Evolutionary conservation across 768 basidiomycete species (phyloP).

Genomic region (Galerina sulciceps): DNA sequence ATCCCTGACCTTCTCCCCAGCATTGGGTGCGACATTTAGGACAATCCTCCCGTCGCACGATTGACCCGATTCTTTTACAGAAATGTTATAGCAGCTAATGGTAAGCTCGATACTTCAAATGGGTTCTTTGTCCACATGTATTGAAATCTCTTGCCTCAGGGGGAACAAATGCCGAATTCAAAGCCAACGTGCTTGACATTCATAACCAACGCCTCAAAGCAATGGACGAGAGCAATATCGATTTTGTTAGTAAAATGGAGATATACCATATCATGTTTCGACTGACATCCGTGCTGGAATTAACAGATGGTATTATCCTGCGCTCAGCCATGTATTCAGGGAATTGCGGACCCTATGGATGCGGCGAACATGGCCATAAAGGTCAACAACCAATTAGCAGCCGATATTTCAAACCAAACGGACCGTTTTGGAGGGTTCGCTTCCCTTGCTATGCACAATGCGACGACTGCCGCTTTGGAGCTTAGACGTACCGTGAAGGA

Average conservation of each 20-base stretch:
- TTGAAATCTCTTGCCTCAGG: constrained; percentile 18
- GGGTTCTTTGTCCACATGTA: too few species aligned
- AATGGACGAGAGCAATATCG: constrained; percentile 42
- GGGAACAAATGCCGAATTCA: constrained; percentile 32
- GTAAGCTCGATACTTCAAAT: background rate
- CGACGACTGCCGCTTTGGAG: constrained; percentile 42
- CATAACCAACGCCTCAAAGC: constrained; percentile 37
- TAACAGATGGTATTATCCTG: constrained; percentile 45
- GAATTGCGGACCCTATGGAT: constrained; percentile 34
- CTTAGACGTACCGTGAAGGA: constrained; percentile 42
- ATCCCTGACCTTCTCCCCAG: constrained; percentile 33
- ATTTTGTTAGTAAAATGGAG: constrained; percentile 31
- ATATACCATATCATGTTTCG: background rate
- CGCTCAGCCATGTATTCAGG: constrained; percentile 41
- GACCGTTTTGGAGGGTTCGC: constrained; percentile 46
- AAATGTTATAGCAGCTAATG: constrained; percentile 7
- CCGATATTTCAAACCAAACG: constrained; percentile 41
- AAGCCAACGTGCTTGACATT: constrained; percentile 40
- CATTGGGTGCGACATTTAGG: constrained; percentile 22
- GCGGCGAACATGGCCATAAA: constrained; percentile 37
- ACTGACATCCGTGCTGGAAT: background rate
- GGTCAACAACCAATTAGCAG: constrained; percentile 41
- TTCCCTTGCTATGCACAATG: constrained; percentile 47
- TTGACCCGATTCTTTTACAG: background rate
- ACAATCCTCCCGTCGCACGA: background rate